Evolutionary conservation across 768 basidiomycete species (phyloP), one percentile per base, ranked within the genome.

Genomic region (Leccinellum albellum): DNA sequence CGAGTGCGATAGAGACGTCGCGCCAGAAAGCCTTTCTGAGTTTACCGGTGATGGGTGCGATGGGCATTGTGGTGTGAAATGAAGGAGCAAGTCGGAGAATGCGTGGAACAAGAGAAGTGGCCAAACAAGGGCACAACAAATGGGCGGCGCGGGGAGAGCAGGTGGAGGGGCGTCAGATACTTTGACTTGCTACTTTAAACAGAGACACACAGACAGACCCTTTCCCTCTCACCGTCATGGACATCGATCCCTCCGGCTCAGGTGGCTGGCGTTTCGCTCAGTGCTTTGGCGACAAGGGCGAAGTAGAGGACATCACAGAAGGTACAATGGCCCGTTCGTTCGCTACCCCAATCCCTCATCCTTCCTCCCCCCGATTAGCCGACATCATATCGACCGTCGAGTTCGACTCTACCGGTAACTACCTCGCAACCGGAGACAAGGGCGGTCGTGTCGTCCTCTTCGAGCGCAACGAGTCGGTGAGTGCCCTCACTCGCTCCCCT

Each of bases 351-450:
- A 61, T 61, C 46, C 31, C 45, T 59, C 51, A 69, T 57, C 53
- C 1, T n/a, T 50, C 24, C n/a, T 45, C 2, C 32, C n/a, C 7
- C 33, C 58, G 44, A 61, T 53, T 76, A 98, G 94, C 97, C 80
- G 97, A 99, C 82, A 98, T 99, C 81, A 99, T 99, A 75, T 98
- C 97, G 50, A 97, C 96, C 59, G 97, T 98, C 73, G 97, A 99
- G 79, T 99, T 98, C 70, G 97, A 98, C 75, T 96, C 97, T 57
- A 97, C 97, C 51, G 97, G 97, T 51, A 97, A 97, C 73, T 99
- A 99, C 73, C 92, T 99, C 64, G 97, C 97, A 55, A 99, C 97
- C 1, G 97, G 97, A 61, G 97, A 99, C 82, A 99, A 99, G 79
- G 97, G 97, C 59, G 97, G 97, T 55, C 88, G 97, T 62, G 97